These are phyloP conservation scores for Rosa persica DNA, from an alignment of 306 rosid species.

Conservation along the genomic window DNA sequence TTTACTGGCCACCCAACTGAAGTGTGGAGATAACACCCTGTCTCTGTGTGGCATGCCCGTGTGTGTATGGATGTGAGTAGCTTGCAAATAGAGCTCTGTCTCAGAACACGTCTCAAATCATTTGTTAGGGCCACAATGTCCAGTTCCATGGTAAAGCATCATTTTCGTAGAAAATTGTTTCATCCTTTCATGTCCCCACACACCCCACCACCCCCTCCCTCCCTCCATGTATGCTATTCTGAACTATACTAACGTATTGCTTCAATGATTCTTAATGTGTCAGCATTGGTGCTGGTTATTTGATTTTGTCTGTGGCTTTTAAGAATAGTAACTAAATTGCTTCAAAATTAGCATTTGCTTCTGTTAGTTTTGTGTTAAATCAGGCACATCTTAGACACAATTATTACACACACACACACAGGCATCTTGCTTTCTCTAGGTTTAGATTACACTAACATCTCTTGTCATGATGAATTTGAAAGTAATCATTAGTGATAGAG, in stretches of 20 bases:
- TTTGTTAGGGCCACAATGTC: not conserved
- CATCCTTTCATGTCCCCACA: not conserved
- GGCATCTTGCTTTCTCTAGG: not conserved
- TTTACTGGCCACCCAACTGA: constrained; percentile 6
- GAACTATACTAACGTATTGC: not conserved
- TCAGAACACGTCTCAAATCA: not conserved
- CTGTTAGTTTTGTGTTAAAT: too few relatives aligned
- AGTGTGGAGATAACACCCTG: not conserved
- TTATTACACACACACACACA: too few relatives aligned
- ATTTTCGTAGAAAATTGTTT: not conserved
- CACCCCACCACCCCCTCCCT: too few relatives aligned
- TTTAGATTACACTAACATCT: not conserved
- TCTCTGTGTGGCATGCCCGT: not conserved
- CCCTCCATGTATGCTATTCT: not conserved
- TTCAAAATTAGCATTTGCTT: too few relatives aligned
- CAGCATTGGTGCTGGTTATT: not conserved
- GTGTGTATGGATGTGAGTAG: not conserved
- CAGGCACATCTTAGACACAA: too few relatives aligned
- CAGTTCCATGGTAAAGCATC: not conserved
- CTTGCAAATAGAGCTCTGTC: not conserved
- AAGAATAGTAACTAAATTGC: not conserved
- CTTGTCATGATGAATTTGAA: too few relatives aligned
- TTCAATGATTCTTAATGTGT: not conserved
- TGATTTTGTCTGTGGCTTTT: not conserved
- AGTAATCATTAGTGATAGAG: too few relatives aligned